Evolutionary conservation across 2,329 filamentous ascomycete species (phyloP).

Genomic region (Penicillium italicum): DNA sequence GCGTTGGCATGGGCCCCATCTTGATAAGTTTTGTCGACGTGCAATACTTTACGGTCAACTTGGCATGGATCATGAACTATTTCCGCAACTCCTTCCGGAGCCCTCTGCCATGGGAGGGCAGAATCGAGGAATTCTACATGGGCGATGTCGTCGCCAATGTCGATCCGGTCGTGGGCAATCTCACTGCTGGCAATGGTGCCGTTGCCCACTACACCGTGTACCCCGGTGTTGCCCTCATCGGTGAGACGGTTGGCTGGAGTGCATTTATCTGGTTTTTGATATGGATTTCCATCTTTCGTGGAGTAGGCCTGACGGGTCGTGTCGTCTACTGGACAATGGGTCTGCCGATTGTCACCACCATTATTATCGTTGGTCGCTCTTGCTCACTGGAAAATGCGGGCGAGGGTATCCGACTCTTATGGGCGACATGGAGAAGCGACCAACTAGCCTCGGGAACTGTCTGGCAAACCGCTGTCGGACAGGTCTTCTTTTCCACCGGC

Average conservation of each 20-base stretch:
- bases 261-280: conserved; percentile 59
- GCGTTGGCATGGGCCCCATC: conserved; percentile 52
- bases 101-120: conserved; percentile 53
- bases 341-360: conserved; percentile 54
- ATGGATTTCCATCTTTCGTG: conserved; percentile 58
- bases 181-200: conserved; percentile 37
- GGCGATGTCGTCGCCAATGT: conserved; percentile 50
- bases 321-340: conserved; percentile 63
- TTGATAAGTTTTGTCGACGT: conserved; percentile 55
- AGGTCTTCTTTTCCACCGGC: conserved; percentile 59
- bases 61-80: conserved; percentile 59
- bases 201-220: conserved; percentile 49
- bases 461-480: conserved; percentile 59
- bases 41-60: conserved; percentile 55
- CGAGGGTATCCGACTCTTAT: conserved; percentile 51
- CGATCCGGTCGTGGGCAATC: conserved; percentile 40
- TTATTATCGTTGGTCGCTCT: conserved; percentile 55
- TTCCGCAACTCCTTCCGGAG: conserved; percentile 55
- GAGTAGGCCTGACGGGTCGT: conserved; percentile 56
- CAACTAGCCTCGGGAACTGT: conserved; percentile 51
- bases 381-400: conserved; percentile 54
- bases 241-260: conserved; percentile 58
- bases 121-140: conserved; percentile 53
- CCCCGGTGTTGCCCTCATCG: conserved; percentile 47
- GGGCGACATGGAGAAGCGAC: conserved; percentile 49